Evolutionary conservation across 306 rosid genomes (phyloP), one percentile per base, ranked within the genome.

Genomic region (Morella rubra): DNA sequence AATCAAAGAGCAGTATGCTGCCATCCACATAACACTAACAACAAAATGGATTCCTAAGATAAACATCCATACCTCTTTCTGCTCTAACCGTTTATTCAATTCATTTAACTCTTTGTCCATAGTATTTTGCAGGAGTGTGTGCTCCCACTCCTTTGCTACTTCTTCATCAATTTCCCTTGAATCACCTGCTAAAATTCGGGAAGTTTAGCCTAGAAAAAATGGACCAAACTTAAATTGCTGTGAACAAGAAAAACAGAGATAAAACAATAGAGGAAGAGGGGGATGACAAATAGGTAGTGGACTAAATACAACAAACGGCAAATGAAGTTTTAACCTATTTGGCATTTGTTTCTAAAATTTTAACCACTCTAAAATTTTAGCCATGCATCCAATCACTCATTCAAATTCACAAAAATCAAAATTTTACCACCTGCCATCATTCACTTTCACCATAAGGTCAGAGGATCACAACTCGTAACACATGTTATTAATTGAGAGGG

Each of bases 131-230:
- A 96, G 85, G 84, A 96, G 96, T 73, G 92, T 96, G 88, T 96
- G 99, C 86, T 96, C 99, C 99, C 96, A 96, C 71, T 93, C 99
- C 85, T 96, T 96, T 44, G 86, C 89, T 77, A 83, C 99, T 89
- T 94, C 98, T 84, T 96, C 92, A 64, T 88, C 99, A 74, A 96
- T 87, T 84, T 93, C 98, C 83, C 85, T 77, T 20, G 96, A 79
- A 77, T 91, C 99, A 56, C 94, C 99, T 88, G 90, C 77, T 84
- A 73, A 62, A 79, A 49, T 15, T 76, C 61, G 59, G 78, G 75
- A 76, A 86, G 67, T 51, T 18, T 52, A 10, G 73, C 53, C 62
- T 76, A 56, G 80, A 64, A 77, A 37, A 74, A 71, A 78, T 27
- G 72, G 66, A 77, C 44, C 50, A 72, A 77, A 78, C 56, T 68